These are phyloP conservation scores for Saccharomycopsis olivae DNA, from an alignment of 805 yeast genomes.

Conservation along the genomic window DNA sequence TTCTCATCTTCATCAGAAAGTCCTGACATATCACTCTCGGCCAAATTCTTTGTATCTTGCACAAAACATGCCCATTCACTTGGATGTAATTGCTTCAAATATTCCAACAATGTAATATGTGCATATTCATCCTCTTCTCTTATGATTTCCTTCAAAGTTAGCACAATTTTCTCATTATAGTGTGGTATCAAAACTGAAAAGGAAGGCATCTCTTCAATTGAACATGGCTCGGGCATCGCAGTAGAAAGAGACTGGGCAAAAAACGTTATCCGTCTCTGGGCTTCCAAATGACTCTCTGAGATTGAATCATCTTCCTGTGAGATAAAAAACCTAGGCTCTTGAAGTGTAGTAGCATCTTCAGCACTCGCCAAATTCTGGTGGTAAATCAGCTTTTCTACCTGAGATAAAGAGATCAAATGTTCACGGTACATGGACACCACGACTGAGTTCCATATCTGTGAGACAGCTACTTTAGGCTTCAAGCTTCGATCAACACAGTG, in stretches of 20 bases:
- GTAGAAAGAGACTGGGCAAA: slow-evolving; percentile 87
- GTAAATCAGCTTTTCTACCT: slow-evolving; percentile 55
- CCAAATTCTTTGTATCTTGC: slow-evolving; percentile 48
- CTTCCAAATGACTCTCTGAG: slow-evolving; percentile 59
- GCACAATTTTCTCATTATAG: slow-evolving; percentile 69
- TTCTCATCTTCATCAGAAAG: slow-evolving; percentile 31
- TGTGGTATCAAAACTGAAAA: slow-evolving; percentile 84
- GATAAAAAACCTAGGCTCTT: slow-evolving; percentile 70
- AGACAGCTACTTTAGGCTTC: slow-evolving; percentile 44
- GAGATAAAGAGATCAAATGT: slow-evolving; percentile 64
- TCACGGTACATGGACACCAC: slow-evolving; percentile 74
- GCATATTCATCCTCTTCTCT: slow-evolving; percentile 56
- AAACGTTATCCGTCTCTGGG: slow-evolving; percentile 72
- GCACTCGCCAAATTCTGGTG: slow-evolving; percentile 31
- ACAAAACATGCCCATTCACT: slow-evolving; percentile 66
- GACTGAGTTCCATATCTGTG: slow-evolving; percentile 80
- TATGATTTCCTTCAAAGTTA: slow-evolving; percentile 69
- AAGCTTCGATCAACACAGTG: slow-evolving; percentile 31
- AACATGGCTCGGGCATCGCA: slow-evolving; percentile 66
- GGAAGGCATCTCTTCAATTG: slow-evolving; percentile 63
- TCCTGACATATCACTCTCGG: slow-evolving; percentile 34
- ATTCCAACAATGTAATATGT: slow-evolving; percentile 58
- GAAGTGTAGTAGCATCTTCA: slow-evolving; percentile 33
- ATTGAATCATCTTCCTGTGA: slow-evolving; percentile 69
- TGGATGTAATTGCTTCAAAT: slow-evolving; percentile 53